phyloP scores from a whole-genome alignment of 495 filamentous ascomycete species.

The Baudoinia panamericana region DNA sequence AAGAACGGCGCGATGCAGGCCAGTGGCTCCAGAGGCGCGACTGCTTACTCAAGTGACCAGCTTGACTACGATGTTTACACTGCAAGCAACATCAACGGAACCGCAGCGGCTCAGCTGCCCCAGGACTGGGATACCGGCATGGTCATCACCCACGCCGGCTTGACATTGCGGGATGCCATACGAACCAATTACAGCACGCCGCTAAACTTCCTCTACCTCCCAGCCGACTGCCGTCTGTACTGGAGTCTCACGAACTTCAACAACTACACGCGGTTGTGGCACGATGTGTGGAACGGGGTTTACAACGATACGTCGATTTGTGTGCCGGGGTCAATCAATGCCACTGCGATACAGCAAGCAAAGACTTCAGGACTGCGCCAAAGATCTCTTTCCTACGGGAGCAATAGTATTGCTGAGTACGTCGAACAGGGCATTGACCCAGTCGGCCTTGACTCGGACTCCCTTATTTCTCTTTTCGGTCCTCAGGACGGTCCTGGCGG shows the following conservation, averaged over 20 bases:
- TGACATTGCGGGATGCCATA: slow-evolving; percentile 7
- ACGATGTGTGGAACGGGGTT: slow-evolving; percentile 4
- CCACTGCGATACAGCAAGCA: too few species aligned
- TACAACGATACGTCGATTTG: background rate
- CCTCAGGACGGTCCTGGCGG: too few species aligned
- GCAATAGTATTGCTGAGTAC: too few species aligned
- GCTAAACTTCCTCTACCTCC: slow-evolving; percentile 2
- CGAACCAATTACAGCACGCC: background rate
- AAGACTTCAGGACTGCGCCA: too few species aligned
- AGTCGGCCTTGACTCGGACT: too few species aligned
- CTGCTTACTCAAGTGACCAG: background rate
- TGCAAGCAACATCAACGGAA: background rate
- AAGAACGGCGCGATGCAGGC: slow-evolving; percentile 26
- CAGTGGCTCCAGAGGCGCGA: slow-evolving; percentile 23
- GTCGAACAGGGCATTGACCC: too few species aligned
- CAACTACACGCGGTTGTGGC: slow-evolving; percentile 3
- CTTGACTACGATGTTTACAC: slow-evolving; percentile 3
- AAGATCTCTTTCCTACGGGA: too few species aligned
- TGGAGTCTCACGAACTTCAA: slow-evolving; percentile 5
- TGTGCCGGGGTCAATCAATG: background rate
- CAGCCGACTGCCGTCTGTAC: slow-evolving; percentile 9
- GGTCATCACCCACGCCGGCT: slow-evolving; percentile 2
- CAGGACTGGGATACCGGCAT: slow-evolving; percentile 1
- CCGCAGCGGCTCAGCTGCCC: background rate
- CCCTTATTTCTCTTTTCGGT: background rate